Evolutionary conservation across 192 early-diverging fungal species (phyloP), one percentile per base, ranked within the genome.

Genomic region (Anaeromyces robustus): DNA sequence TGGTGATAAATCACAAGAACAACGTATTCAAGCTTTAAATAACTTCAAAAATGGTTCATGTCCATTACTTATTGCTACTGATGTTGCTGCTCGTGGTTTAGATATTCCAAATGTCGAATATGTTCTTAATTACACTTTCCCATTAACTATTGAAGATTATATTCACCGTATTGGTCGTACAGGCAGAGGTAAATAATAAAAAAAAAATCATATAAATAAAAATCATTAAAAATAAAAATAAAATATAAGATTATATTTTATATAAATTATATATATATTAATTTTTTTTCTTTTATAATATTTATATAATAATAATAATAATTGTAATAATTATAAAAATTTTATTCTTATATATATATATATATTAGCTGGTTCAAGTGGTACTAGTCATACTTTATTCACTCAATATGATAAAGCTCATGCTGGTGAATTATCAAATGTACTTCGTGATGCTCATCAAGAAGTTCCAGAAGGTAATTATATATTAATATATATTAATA

Each of bases 61-160:
- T 29, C 95, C 96, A 18, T 86, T 99, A 39, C 87, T 97, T 89
- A 89, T 99, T 80, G 96, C 97, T 5, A 99, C 97, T 6, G 96
- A 97, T 86, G 95, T 97, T 59, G 95, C 94, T 80, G 94, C 93
- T 41, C 92, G 96, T 84, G 96, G 96, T 77, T 81, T 88, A 77
- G 87, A 89, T 81, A 87, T 89, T 81, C 94, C 96, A 14, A 92
- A 96, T 80, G 95, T 99, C 52, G 95, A 96, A 80, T 94, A 94
- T 84, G 97, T 99, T 29, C 94, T 99, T 84, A 99, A 99, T 86
- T 91, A 94, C 78, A 96, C 95, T 29, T 98, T 96, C 90, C 97
- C 97, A n/a, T 86, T 97, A 84, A 97, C 96, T 77, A 95, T 96
- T 80, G 97, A 99, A 85, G 95, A 96, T 83, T 93, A 94, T 84